Percentiles rank a stretch among this genome's conserved stretches.
Conservation (phyloP, 1,139 yeast species). For the Zhuliangozyma blackwelliae region DNA sequence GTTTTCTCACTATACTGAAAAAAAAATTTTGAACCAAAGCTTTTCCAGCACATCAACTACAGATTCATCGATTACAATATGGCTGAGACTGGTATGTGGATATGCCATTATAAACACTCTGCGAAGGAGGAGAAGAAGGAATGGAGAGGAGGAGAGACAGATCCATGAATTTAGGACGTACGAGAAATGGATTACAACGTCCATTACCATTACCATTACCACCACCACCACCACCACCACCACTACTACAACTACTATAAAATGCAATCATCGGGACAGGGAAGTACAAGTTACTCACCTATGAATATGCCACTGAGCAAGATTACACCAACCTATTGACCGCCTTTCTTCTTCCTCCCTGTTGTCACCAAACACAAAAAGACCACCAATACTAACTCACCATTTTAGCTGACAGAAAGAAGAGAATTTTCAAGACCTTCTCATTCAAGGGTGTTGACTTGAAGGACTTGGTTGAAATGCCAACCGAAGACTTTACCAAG, state of each 20-base stretch:
- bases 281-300: too few species aligned
- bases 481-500: conserved; percentile 96
- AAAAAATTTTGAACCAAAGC: conserved; percentile 6
- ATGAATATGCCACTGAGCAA: too few species aligned
- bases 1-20: conserved; percentile 1
- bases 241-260: too few species aligned
- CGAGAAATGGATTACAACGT: too few species aligned
- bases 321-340: too few species aligned
- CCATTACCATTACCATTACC: too few species aligned
- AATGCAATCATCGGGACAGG: too few species aligned
- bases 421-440: conserved; percentile 94
- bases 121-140: background rate
- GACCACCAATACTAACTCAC: conserved; percentile 33
- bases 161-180: too few species aligned
- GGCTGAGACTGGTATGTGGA: conserved; percentile 47
- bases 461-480: conserved; percentile 87
- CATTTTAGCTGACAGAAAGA: conserved; percentile 62
- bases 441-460: conserved; percentile 99
- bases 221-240: too few species aligned
- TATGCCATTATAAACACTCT: background rate
- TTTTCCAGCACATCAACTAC: conserved; percentile 3
- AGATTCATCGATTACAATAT: conserved; percentile 20
- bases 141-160: background rate
- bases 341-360: too few species aligned
- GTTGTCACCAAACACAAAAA: too few species aligned